These are phyloP conservation scores for Saccharomyces pastorianus DNA, from an alignment of 1,139 yeast genomes.

Conservation along the genomic window DNA sequence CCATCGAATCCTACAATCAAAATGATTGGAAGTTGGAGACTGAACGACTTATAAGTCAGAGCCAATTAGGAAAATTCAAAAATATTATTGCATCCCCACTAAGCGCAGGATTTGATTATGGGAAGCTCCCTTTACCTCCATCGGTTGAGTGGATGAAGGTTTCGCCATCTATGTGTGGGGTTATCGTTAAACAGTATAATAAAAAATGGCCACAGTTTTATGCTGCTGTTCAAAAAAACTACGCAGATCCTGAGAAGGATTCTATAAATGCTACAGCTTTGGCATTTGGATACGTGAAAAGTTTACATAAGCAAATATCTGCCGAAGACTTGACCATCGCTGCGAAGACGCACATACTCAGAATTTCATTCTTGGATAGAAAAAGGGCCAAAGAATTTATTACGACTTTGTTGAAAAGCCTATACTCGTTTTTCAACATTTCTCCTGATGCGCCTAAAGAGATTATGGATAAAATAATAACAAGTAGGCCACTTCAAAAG, in stretches of 20 bases:
- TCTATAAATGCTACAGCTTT: slow-evolving; percentile 26
- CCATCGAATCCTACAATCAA: slow-evolving; percentile 22
- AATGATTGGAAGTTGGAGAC: slow-evolving; percentile 29
- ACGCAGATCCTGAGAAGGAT: slow-evolving; percentile 17
- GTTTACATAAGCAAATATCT: slow-evolving; percentile 30
- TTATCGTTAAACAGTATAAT: slow-evolving; percentile 19
- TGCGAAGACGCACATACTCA: slow-evolving; percentile 26
- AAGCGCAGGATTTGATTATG: slow-evolving; percentile 26
- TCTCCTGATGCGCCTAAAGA: slow-evolving; percentile 32
- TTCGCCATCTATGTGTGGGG: slow-evolving; percentile 30
- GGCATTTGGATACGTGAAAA: slow-evolving; percentile 31
- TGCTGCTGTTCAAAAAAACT: slow-evolving; percentile 14
- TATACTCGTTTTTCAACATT: slow-evolving; percentile 30
- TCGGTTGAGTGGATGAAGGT: slow-evolving; percentile 27
- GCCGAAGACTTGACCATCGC: slow-evolving; percentile 32
- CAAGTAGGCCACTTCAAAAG: slow-evolving; percentile 32
- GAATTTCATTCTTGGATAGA: slow-evolving; percentile 17
- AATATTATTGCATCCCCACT: slow-evolving; percentile 27
- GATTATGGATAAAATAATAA: slow-evolving; percentile 30
- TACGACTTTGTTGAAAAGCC: slow-evolving; percentile 22
- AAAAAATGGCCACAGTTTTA: slow-evolving; percentile 18
- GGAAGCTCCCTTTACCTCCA: slow-evolving; percentile 16
- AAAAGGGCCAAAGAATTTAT: slow-evolving; percentile 26
- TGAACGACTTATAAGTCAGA: slow-evolving; percentile 19
- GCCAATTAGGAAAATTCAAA: slow-evolving; percentile 19